Evolutionary conservation across 768 basidiomycete species (phyloP).

Genomic region (Clitopilus hobsonii): DNA sequence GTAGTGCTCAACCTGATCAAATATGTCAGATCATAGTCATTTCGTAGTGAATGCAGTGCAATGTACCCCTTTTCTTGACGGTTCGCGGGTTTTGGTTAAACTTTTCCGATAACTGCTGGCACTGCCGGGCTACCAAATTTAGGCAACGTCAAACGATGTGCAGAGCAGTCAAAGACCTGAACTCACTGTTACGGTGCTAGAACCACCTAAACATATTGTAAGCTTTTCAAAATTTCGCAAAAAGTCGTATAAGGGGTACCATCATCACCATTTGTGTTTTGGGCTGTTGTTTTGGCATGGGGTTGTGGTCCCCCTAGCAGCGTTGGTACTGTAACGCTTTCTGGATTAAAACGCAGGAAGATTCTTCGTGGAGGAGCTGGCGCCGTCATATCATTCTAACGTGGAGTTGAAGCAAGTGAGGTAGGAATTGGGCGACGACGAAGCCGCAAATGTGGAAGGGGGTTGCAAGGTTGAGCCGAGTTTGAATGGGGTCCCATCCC

Average conservation of each 20-base stretch:
- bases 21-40: background rate
- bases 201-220: background rate
- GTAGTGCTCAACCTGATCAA: background rate
- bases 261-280: constrained; percentile 9
- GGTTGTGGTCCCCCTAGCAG: constrained; percentile 13
- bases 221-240: constrained; percentile 1
- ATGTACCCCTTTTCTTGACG: constrained; percentile 17
- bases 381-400: background rate
- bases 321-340: constrained; percentile 12
- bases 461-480: background rate
- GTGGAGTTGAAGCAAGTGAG: background rate
- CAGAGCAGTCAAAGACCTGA: background rate
- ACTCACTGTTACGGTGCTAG: background rate
- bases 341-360: constrained; percentile 13
- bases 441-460: background rate
- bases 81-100: constrained; percentile 8
- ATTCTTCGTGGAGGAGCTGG: background rate
- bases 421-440: background rate
- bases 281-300: constrained; percentile 3
- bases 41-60: background rate
- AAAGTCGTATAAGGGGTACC: background rate
- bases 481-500: background rate
- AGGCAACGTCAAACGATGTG: constrained; percentile 17
- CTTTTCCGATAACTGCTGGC: constrained; percentile 1
- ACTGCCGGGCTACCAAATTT: constrained; percentile 14